Evolutionary conservation across 2,329 filamentous ascomycete genomes (phyloP).

Genomic region (Pseudonectria foliicola): DNA sequence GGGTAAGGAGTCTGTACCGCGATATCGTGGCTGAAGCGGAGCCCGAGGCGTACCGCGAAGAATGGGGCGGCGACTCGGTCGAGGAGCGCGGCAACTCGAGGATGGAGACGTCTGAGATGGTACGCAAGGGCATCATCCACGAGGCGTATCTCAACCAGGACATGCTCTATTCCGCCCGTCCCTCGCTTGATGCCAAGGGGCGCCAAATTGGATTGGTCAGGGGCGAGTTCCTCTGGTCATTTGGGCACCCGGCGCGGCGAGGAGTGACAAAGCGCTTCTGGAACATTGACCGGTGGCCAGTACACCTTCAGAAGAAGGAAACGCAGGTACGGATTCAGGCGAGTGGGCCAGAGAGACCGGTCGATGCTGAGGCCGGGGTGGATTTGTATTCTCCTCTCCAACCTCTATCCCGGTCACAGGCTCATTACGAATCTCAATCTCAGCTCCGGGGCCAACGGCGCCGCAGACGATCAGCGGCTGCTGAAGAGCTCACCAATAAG

Average conservation of each 20-base stretch:
- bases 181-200: conserved; percentile 11
- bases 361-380: background rate
- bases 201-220: conserved; percentile 10
- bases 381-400: too few species aligned
- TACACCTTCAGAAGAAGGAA: conserved; percentile 29
- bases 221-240: conserved; percentile 26
- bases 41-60: conserved; percentile 12
- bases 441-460: background rate
- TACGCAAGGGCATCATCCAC: conserved; percentile 34
- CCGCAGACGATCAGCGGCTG: background rate
- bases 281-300: conserved; percentile 41
- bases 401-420: too few species aligned
- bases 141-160: conserved; percentile 37
- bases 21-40: conserved; percentile 28
- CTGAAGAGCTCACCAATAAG: too few species aligned
- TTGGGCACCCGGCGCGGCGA: conserved; percentile 20
- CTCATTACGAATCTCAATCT: background rate
- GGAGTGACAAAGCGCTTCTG: conserved; percentile 29
- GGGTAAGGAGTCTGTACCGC: conserved; percentile 13
- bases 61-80: conserved; percentile 4
- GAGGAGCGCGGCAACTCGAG: conserved; percentile 8
- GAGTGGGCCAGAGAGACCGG: conserved; percentile 4
- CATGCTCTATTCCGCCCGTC: conserved; percentile 34
- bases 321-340: conserved; percentile 22
- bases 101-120: conserved; percentile 14